Evolutionary conservation across 352 stramenopile species (phyloP), one percentile per base, ranked within the genome.

Genomic region (Phytophthora ramorum): DNA sequence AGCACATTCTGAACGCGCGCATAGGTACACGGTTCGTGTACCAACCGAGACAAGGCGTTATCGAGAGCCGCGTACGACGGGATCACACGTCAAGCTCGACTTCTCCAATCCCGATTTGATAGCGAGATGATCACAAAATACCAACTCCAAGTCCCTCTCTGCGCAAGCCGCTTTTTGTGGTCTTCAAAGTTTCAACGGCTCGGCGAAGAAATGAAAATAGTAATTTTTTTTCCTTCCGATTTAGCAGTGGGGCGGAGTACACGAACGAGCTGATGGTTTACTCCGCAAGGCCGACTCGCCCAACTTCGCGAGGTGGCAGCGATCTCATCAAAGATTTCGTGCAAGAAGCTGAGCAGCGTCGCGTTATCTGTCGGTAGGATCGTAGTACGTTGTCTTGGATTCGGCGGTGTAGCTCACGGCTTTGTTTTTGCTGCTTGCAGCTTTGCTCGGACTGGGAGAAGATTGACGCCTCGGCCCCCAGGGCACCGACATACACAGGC

Each of bases 311-410:
- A 52, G 73, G 67, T 46, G 71, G 73, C 10, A 56, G 72, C 24
- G 44, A 67, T 6, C 57, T 83, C 56, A 83, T 85, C 73, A 87
- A 83, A 59, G 71, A 44, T 61, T 85, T 83, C 48, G 66, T 85
- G 41, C 78, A 80, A 45, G 73, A 83, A 28, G 63, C 76, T 0
- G 78, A 87, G 24, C 59, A 70, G 50, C 76, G 78, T 10, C 68
- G 66, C 19, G 58, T 75, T 32, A 58, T 63, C 10, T 81, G 68
- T 37, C 70, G 66, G 76, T 87, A 54, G 32, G 68, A 49, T 55
- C 9, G 12, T 16, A 3, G 30, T 40, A 2, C 7, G 28, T 19
- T 49, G 10, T 7, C 7, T 38, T 44, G 16, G 16, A 20, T 44
- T 20, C n/a, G n/a, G 22, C 26, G 17, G n/a, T 3, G 7, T 7